Evolutionary conservation across 306 rosid genomes (phyloP), one percentile per base, ranked within the genome.

Genomic region (Fragaria nilgerrensis): DNA sequence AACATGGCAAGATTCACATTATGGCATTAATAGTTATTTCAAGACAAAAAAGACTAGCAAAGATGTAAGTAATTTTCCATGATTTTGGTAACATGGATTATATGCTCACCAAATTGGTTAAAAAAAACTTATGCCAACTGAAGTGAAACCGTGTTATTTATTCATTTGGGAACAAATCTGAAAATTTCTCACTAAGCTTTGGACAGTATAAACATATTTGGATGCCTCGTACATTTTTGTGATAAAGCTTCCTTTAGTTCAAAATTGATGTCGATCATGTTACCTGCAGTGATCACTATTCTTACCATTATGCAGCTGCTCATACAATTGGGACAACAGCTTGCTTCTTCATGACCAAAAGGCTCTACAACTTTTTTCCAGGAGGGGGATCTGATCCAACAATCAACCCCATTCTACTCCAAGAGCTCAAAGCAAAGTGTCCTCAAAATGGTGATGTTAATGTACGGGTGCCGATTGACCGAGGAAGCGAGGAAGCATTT

Each of bases 311-410:
- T 63, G 44, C 87, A 94, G 98, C 89, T 75, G 96, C 98, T 3
- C 98, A 94, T 75, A 90, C 98, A 70, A 88, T 94, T 72, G 98
- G 98, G 75, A 90, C 92, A 23, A 94, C 98, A 7, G 97, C 98
- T 2, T 94, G 98, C 79, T 94, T 94, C 87, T 94, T 94, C 82
- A 83, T 94, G 91, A 84, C 78, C 7, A 80, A 74, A 44, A 88
- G 98, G 77, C 86, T 94, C 19, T 90, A 92, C 91, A 68, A 89
- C 48, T 94, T 94, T 72, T 76, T 74, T 37, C 92, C 93, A 2
- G 77, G 52, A 1, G 89, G 85, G 2, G 91, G 96, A 74, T 50
- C 97, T 0, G 98, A 94, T 81, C 97, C 97, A 0, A 32, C 89
- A 2, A 90, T 94, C 45, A 83, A 56, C 50, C 92, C 92, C 1